Conservation (phyloP, 2,329 filamentous ascomycete species). For the Penicillium frequentans region DNA sequence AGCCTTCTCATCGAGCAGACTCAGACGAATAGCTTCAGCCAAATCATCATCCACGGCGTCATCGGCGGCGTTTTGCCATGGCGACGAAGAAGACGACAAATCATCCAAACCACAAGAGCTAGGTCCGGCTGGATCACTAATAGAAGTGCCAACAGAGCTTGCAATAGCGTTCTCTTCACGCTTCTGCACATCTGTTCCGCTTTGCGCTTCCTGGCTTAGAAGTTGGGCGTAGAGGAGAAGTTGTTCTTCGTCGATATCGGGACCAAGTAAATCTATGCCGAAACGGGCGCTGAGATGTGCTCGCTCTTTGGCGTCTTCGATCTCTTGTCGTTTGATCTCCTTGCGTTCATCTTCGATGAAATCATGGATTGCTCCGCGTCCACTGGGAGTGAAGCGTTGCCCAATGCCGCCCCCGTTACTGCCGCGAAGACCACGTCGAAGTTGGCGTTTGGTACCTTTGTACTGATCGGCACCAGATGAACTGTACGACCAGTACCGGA, state of each 20-base stretch:
- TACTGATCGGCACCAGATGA: slow-evolving; percentile 73
- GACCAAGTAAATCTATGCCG: slow-evolving; percentile 71
- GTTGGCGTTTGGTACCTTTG: slow-evolving; percentile 73
- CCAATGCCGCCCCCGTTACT: slow-evolving; percentile 55
- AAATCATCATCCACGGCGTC: slow-evolving; percentile 56
- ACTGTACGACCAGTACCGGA: slow-evolving; percentile 93
- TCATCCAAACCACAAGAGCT: slow-evolving; percentile 31
- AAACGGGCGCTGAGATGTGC: slow-evolving; percentile 75
- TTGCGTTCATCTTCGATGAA: slow-evolving; percentile 85
- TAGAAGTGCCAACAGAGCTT: slow-evolving; percentile 43
- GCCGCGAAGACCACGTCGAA: slow-evolving; percentile 67
- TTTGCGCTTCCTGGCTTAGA: slow-evolving; percentile 60
- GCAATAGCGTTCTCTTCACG: slow-evolving; percentile 37
- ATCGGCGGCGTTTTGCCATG: slow-evolving; percentile 41
- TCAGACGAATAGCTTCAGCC: slow-evolving; percentile 62
- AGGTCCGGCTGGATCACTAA: slow-evolving; percentile 37
- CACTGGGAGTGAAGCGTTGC: slow-evolving; percentile 60
- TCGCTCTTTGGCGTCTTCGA: slow-evolving; percentile 65
- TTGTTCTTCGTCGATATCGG: slow-evolving; percentile 60
- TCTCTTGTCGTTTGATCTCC: slow-evolving; percentile 73
- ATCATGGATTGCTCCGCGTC: slow-evolving; percentile 70
- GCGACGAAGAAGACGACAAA: slow-evolving; percentile 38
- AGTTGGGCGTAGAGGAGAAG: slow-evolving; percentile 63
- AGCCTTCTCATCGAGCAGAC: slow-evolving; percentile 39
- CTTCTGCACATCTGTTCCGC: slow-evolving; percentile 50